Base-by-base conservation (phyloP, 2,329 filamentous ascomycete species). In the Cercospora sesami region DNA sequence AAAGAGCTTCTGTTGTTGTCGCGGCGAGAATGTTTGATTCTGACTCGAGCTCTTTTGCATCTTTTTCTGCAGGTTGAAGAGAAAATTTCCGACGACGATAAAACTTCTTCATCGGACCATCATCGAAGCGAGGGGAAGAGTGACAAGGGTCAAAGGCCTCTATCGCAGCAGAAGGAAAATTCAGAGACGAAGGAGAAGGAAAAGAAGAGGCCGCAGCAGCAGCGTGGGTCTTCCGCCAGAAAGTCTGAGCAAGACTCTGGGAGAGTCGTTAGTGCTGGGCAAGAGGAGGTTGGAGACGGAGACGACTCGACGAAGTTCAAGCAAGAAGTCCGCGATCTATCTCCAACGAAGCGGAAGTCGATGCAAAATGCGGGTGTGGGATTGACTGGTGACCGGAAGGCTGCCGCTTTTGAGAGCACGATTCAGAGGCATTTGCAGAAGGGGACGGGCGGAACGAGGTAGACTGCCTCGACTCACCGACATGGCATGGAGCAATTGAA, bases 1-100 rank as follows among this genome's bases (percentile, higher is more conserved):
- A 57, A 59, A 64, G 60, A 58, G 45, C 45, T 55, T 68, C 9
- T 55, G 42, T 45, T 53, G 33, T 69, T 66, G 63, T 69, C 23
- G 48, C 48, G 48, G 48, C 48, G 23, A 53, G 10, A 28, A 28
- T 53, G 48, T 53, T 53, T 53, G 48, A 53, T 65, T 68, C 68
- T 64, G 61, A 63, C 61, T 66, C 67, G 65, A 62, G 60, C 63
- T 58, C 60, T 69, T 67, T 62, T 64, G 62, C 64, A 31, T 60
- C 6, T 33, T 60, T 10, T 64, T 26, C 62, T 60, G 63, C 55
- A 71, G 70, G 70, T 53, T 53, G 66, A 65, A 67, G 64, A 63
- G 66, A 26, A 59, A 57, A n/a, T 45, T 68, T 53, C 18, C 28
- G 28, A 48, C n/a, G 6, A 36, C 10, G 48, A 63, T 26, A 14